Conservation (phyloP, 805 yeast genomes). For the Schwanniomyces vanrijiae region DNA sequence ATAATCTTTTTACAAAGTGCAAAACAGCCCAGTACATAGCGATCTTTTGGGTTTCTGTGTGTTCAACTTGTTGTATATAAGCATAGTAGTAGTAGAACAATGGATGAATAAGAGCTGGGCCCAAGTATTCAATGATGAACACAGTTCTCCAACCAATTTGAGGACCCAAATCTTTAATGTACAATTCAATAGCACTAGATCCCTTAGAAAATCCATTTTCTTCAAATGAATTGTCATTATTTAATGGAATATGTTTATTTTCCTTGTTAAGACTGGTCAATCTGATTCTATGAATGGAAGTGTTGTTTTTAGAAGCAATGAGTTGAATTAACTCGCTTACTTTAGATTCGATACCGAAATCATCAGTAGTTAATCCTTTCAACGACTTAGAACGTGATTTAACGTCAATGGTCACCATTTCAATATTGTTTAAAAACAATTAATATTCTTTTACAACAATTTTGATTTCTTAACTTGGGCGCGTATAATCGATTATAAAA, state of each 20-base stretch:
- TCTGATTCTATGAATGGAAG: slow-evolving; percentile 29
- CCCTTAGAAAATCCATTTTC: slow-evolving; percentile 44
- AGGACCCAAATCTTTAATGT: slow-evolving; percentile 87
- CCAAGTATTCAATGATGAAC: slow-evolving; percentile 83
- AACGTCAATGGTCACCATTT: slow-evolving; percentile 49
- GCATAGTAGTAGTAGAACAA: slow-evolving; percentile 54
- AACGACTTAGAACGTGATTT: slow-evolving; percentile 62
- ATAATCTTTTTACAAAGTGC: slow-evolving; percentile 87
- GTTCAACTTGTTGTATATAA: slow-evolving; percentile 28
- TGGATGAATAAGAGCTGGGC: slow-evolving; percentile 83
- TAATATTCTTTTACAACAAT: background rate
- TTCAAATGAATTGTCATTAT: slow-evolving; percentile 42
- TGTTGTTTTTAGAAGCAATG: slow-evolving; percentile 45
- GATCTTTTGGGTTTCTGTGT: slow-evolving; percentile 52
- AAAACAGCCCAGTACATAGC: slow-evolving; percentile 58
- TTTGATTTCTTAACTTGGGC: background rate
- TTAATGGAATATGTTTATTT: slow-evolving; percentile 44
- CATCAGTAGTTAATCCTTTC: slow-evolving; percentile 47
- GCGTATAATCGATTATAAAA: background rate
- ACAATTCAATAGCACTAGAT: slow-evolving; percentile 40
- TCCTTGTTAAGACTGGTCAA: slow-evolving; percentile 20
- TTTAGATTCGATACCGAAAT: slow-evolving; percentile 26
- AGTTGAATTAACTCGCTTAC: slow-evolving; percentile 44
- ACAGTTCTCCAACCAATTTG: slow-evolving; percentile 92
- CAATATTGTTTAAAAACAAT: background rate